A percentile compares a stretch with the other conserved stretches of the same genome.
phyloP scores from a whole-genome alignment of 2,329 filamentous ascomycete genomes.

The Juglanconis sp. region DNA sequence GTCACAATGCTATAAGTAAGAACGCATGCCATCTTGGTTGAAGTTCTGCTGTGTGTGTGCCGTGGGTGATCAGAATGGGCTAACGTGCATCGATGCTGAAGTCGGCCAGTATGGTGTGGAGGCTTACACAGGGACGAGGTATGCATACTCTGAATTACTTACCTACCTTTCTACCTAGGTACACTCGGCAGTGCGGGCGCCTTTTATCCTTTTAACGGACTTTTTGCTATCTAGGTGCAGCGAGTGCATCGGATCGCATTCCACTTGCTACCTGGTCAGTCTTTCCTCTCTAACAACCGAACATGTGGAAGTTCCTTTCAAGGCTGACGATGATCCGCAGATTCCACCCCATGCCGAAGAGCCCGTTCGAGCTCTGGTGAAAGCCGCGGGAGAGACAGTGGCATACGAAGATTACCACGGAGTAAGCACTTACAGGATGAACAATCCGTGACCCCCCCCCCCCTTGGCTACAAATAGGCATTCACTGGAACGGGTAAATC shows the following conservation, averaged over 20 bases:
- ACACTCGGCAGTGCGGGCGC: no score
- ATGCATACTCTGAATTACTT: not conserved
- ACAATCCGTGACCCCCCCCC: not conserved
- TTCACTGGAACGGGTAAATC: not conserved
- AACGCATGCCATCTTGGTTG: not conserved
- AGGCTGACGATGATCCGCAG: not conserved
- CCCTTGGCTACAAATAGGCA: not conserved
- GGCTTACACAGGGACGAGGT: not conserved
- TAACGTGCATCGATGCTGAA: not conserved
- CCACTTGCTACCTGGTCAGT: not conserved
- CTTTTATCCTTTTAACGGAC: no score
- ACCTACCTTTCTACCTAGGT: not conserved
- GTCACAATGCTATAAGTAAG: not conserved
- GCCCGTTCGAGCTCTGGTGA: slow-evolving; percentile 1
- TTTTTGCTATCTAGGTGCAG: not conserved
- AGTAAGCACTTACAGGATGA: not conserved
- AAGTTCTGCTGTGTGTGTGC: no score
- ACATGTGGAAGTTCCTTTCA: not conserved
- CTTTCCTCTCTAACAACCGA: no score
- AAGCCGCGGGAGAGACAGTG: not conserved
- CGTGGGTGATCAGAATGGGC: not conserved
- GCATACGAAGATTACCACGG: not conserved
- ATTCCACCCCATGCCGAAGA: not conserved
- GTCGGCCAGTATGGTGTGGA: not conserved
- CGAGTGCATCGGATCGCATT: slow-evolving; percentile 3